Percentiles rank a stretch among this genome's conserved stretches.
These are phyloP conservation scores for Bryoerythrophyllum caledonicum DNA, from an alignment of 225 moss, liverwort and hornwort species.

Conservation along the genomic window DNA sequence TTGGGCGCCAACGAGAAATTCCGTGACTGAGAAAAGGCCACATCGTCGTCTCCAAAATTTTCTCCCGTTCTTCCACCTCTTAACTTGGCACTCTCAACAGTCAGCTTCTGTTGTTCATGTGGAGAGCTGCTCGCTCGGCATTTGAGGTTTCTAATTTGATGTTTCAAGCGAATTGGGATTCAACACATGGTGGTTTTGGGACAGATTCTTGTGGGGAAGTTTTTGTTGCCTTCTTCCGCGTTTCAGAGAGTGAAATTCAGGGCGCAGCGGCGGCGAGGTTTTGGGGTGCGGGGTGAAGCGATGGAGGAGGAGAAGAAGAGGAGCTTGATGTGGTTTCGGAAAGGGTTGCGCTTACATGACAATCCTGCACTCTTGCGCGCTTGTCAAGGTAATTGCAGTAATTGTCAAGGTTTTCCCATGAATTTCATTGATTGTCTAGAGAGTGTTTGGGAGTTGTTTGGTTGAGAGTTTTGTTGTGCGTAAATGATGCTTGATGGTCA, in stretches of 20 bases:
- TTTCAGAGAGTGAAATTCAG: background rate
- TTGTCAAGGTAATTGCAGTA: slow-evolving; percentile 38
- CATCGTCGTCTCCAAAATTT: slow-evolving; percentile 6
- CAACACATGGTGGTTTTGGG: background rate
- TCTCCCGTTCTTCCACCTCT: too few relatives aligned
- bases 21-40: slow-evolving; percentile 28
- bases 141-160: too few relatives aligned
- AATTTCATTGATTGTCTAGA: too few relatives aligned
- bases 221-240: slow-evolving; percentile 5
- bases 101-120: too few relatives aligned
- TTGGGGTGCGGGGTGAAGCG: slow-evolving; percentile 17
- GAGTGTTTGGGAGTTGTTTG: too few relatives aligned
- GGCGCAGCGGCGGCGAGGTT: background rate
- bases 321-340: slow-evolving; percentile 89
- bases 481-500: too few relatives aligned
- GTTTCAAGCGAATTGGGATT: too few relatives aligned
- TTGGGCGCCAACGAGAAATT: too few relatives aligned
- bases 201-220: slow-evolving; percentile 1
- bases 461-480: too few relatives aligned
- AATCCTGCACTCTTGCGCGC: slow-evolving; percentile 83
- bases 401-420: background rate
- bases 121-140: too few relatives aligned
- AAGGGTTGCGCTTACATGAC: slow-evolving; percentile 90
- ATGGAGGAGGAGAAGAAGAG: slow-evolving; percentile 54
- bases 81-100: too few relatives aligned